Evolutionary conservation across 140 eudicot genomes (phyloP).

Genomic region (Stevia rebaudiana): DNA sequence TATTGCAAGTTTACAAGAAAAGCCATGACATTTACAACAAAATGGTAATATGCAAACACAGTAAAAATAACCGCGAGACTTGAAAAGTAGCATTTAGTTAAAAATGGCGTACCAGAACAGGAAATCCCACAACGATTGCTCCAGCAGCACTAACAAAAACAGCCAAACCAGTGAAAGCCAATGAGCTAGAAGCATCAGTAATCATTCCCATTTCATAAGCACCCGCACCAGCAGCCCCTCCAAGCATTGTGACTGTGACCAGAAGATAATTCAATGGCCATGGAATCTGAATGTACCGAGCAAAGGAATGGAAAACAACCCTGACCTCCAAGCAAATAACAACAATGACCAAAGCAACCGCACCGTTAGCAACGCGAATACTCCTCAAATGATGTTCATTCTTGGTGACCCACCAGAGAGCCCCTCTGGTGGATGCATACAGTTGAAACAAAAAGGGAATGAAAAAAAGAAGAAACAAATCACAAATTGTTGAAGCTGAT

Average conservation of each 20-base stretch:
- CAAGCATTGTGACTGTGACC: conserved; percentile 88
- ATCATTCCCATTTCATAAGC: conserved; percentile 88
- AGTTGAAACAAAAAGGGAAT: conserved; percentile 76
- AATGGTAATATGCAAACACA: background rate
- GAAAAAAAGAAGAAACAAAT: conserved; percentile 75
- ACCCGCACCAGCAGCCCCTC: conserved; percentile 88
- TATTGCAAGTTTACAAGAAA: background rate
- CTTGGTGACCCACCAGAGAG: conserved; percentile 94
- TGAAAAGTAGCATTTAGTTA: background rate
- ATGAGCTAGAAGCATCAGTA: conserved; percentile 71
- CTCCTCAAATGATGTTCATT: conserved; percentile 54
- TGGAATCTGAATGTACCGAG: conserved; percentile 87
- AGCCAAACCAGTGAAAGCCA: conserved; percentile 69
- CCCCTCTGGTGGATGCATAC: conserved; percentile 89
- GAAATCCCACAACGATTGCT: conserved; percentile 92
- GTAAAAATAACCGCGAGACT: background rate
- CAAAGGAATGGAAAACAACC: conserved; percentile 91
- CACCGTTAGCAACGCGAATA: conserved; percentile 78
- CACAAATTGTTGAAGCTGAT: conserved; percentile 61
- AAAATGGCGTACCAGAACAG: conserved; percentile 56
- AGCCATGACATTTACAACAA: background rate
- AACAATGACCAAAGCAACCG: conserved; percentile 68
- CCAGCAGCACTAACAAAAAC: conserved; percentile 83
- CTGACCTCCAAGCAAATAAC: conserved; percentile 87
- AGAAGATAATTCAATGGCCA: conserved; percentile 78